Base-by-base conservation (phyloP, 108 stramenopile genomes). In the Skeletonema costatum region DNA sequence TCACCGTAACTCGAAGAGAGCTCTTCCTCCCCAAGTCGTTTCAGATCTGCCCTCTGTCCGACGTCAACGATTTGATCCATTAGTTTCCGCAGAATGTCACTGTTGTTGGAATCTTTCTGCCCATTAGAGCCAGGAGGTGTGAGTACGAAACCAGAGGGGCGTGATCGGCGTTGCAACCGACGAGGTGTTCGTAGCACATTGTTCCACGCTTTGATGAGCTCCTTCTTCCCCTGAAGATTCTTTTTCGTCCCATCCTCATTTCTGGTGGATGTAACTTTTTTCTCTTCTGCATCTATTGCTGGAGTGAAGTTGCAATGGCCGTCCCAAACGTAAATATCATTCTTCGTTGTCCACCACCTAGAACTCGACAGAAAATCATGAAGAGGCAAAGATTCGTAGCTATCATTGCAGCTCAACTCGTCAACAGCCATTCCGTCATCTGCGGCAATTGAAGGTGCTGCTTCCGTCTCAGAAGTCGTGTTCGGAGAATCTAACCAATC, bases 171-270 rank as follows among this genome's bases (percentile, higher is more conserved):
- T 21, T 60, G 66, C 51, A 70, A 59, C 36, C 48, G 66, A 11
- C 77, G 85, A 31, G 93, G 90, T 8, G 91, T 91, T 74, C 81
- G 79, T 83, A 94, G 79, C 78, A 94, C 87, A n/a, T 86, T 78
- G 70, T 89, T 92, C 93, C 93, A 94, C 4, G 93, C 91, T 19
- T 82, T 78, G 66, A 92, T 89, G n/a, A 94, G 80, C 36, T 92
- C 93, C 64, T 92, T 92, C 80, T 94, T 94, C 5, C 88, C 76
- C 11, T 25, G 92, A 78, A 10, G 86, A 74, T 72, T 60, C 14
- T 59, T 50, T 80, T 29, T 60, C 75, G 35, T 46, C 38, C 71
- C 56, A 41, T 9, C 39, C 2, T 21, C 16, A 31, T 4, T 9
- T 25, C 63, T 14, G 16, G 30, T 66, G 17, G 64, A 17, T 30